Conservation (phyloP, 1,284 basidiomycete genomes). For the Fomitopsis betulina region DNA sequence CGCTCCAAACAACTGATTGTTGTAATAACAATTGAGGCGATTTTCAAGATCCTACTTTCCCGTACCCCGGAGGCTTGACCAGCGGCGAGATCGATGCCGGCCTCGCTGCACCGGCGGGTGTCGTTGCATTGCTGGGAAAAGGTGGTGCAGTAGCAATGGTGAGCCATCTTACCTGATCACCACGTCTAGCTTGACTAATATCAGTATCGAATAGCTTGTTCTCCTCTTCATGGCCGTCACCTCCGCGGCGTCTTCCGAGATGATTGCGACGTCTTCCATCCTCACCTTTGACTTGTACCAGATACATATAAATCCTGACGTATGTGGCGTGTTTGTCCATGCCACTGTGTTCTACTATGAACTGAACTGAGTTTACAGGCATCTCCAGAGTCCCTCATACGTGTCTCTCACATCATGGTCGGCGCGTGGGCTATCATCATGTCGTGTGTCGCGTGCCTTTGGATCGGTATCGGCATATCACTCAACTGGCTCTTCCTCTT, state of each 20-base stretch:
- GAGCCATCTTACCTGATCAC: background rate
- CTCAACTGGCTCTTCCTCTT: constrained; percentile 13
- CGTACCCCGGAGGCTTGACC: constrained; percentile 6
- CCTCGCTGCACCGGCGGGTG: constrained; percentile 7
- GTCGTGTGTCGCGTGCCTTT: constrained; percentile 12
- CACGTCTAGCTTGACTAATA: constrained; percentile 19
- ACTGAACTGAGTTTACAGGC: constrained; percentile 25
- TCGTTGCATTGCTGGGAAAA: constrained; percentile 4
- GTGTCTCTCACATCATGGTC: constrained; percentile 15
- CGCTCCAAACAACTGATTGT: background rate
- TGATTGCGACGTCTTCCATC: constrained; percentile 42
- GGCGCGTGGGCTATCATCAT: constrained; percentile 15
- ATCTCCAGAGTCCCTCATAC: constrained; percentile 21
- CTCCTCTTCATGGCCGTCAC: constrained; percentile 40
- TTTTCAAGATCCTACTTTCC: constrained; percentile 2
- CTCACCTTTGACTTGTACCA: constrained; percentile 43
- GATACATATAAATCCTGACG: constrained; percentile 35
- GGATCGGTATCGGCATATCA: constrained; percentile 29
- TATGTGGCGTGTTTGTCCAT: constrained; percentile 4
- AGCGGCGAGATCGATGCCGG: constrained; percentile 7
- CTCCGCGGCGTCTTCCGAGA: constrained; percentile 40
- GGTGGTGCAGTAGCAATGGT: constrained; percentile 10
- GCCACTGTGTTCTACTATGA: background rate
- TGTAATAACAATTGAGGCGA: background rate
- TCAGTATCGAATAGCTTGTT: constrained; percentile 22